Base-by-base conservation (phyloP, 2,329 filamentous ascomycete species). In the Plenodomus lindquistii region DNA sequence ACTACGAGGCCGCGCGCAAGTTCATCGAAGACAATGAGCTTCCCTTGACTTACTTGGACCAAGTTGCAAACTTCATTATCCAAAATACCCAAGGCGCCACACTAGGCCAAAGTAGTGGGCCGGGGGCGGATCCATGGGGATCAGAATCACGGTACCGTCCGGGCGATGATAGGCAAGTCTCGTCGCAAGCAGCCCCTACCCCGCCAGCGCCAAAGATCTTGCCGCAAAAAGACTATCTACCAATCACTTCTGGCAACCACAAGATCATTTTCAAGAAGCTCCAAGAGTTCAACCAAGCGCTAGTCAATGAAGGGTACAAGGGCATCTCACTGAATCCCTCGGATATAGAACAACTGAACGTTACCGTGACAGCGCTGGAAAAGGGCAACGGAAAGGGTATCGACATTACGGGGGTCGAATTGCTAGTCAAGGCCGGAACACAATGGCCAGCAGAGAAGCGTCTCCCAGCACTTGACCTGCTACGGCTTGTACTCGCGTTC, bases 1-100 rank as follows among this genome's bases (percentile, higher is more conserved):
- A 91, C 0, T 97, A 95, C 70, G 89, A 96, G 61, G 87, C 88
- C 2, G 93, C 94, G 0, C 90, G 88, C 29, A 96, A 91, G 66
- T 99, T 97, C 60, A 86, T 97, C 40, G 83, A 87, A 61, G 86
- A 92, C 65, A 95, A 97, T 62, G 88, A 97, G 66, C 81, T 97
- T 1, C 90, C 93, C 1, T 82, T 95, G 45, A 85, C 83, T 3
- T 97, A 96, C 66, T 81, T 97, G 13, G 93, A 97, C 60, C 89
- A 91, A 67, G 91, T 97, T 15, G 90, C 92, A 6, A 89, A 94
- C 58, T 97, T 97, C 72, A 96, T 99, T 60, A 83, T 88, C 9
- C 82, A 88, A 46, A 97, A 97, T 66, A 96, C 92, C 1, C 85
- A 93, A 73, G 92, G 91, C 3, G 88, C 91, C 7, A 90, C 86